Evolutionary conservation across 371 early-diverging fungal species (phyloP).

Genomic region (Haplosporangium sp.): DNA sequence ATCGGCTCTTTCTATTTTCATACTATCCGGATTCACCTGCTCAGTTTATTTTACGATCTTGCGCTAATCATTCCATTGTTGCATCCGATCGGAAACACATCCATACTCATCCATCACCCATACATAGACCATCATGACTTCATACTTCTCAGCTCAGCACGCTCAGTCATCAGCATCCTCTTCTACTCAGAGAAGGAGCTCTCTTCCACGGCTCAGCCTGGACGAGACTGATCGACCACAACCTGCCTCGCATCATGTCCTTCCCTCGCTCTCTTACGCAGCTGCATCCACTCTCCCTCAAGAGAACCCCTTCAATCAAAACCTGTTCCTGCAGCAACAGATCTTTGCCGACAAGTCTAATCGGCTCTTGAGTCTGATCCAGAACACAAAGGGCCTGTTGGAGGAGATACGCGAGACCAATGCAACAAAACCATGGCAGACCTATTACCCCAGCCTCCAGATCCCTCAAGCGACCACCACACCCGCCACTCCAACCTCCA

Average conservation of each 20-base stretch:
- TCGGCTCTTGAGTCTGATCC: conserved; percentile 70
- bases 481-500: conserved; percentile 24
- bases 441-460: conserved; percentile 71
- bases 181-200: conserved; percentile 43
- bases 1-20: too few species aligned
- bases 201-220: conserved; percentile 41
- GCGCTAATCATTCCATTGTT: too few species aligned
- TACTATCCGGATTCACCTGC: too few species aligned
- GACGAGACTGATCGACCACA: conserved; percentile 38
- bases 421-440: conserved; percentile 66
- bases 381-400: conserved; percentile 66
- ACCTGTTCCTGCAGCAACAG: conserved; percentile 62
- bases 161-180: conserved; percentile 18
- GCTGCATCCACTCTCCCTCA: conserved; percentile 30
- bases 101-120: conserved; percentile 5
- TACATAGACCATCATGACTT: conserved; percentile 33
- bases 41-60: too few species aligned
- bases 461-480: conserved; percentile 14
- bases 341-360: conserved; percentile 78
- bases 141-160: conserved; percentile 51
- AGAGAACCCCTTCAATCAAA: conserved; percentile 40
- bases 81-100: conserved; percentile 4
- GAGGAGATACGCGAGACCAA: conserved; percentile 73
- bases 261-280: conserved; percentile 39
- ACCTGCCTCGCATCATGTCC: conserved; percentile 26